These are phyloP conservation scores for Nigrospora oryzae DNA, from an alignment of 2,329 filamentous ascomycete genomes.

Conservation along the genomic window DNA sequence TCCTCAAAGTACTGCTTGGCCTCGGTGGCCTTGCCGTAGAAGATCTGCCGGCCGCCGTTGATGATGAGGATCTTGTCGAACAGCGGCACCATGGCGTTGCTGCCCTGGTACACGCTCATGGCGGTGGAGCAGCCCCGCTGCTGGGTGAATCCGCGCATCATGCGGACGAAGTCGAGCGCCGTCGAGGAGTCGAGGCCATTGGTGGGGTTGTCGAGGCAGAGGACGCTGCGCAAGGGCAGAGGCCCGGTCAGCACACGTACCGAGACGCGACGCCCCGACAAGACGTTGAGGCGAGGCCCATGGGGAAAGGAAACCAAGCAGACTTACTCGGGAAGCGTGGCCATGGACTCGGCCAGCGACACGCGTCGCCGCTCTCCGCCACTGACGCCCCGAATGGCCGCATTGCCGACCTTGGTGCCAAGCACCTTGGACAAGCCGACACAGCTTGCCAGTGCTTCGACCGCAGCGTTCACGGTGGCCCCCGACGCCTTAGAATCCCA, in stretches of 20 bases:
- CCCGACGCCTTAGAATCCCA: not conserved
- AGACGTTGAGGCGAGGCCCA: too few species aligned
- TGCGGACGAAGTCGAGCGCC: slow-evolving; percentile 41
- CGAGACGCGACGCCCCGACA: too few species aligned
- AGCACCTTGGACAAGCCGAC: slow-evolving; percentile 48
- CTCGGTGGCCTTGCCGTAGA: slow-evolving; percentile 42
- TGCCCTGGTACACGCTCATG: slow-evolving; percentile 55
- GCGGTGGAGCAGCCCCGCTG: slow-evolving; percentile 40
- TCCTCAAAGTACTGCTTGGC: slow-evolving; percentile 50
- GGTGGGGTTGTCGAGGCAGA: slow-evolving; percentile 29
- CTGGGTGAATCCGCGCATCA: slow-evolving; percentile 47
- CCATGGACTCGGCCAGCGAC: slow-evolving; percentile 64
- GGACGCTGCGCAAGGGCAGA: too few species aligned
- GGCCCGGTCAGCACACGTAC: too few species aligned
- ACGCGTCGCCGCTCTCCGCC: slow-evolving; percentile 67
- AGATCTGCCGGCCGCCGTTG: slow-evolving; percentile 57
- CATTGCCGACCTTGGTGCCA: slow-evolving; percentile 60
- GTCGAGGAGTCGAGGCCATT: slow-evolving; percentile 62
- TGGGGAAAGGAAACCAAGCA: too few species aligned
- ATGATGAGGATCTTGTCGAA: slow-evolving; percentile 59
- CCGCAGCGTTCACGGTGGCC: slow-evolving; percentile 46
- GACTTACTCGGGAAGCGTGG: too few species aligned
- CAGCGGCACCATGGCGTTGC: slow-evolving; percentile 44
- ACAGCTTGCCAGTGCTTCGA: slow-evolving; percentile 29
- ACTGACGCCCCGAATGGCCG: slow-evolving; percentile 51